A percentile compares a stretch with the other conserved stretches of the same genome.
Evolutionary conservation across 352 stramenopile species (phyloP).

Genomic region (Thalassiosira hispida): DNA sequence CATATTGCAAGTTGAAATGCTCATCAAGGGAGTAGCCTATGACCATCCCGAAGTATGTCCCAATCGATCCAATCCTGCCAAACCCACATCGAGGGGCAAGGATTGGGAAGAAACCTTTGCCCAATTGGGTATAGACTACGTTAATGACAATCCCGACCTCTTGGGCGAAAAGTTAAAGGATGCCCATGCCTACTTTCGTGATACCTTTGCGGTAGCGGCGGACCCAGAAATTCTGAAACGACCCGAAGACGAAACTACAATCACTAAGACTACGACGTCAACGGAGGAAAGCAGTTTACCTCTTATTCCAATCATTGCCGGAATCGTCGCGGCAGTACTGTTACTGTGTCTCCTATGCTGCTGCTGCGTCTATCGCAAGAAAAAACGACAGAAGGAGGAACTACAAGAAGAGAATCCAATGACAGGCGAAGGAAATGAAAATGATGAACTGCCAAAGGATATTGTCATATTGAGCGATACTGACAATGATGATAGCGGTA

Average conservation of each 20-base stretch:
- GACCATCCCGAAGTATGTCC: not conserved
- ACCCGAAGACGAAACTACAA: not conserved
- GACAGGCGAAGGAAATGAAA: too few relatives aligned
- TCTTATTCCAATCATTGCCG: slow-evolving; percentile 11
- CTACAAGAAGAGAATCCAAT: not conserved
- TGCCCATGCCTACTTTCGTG: not conserved
- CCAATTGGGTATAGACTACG: not conserved
- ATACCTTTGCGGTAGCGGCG: not conserved
- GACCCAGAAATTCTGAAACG: not conserved
- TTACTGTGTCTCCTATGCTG: not conserved
- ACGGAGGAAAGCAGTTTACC: not conserved
- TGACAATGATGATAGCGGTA: too few relatives aligned
- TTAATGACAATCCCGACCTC: not conserved
- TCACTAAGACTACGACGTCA: not conserved
- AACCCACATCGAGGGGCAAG: not conserved
- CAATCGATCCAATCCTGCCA: not conserved
- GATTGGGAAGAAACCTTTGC: slow-evolving; percentile 3
- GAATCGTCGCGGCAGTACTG: not conserved
- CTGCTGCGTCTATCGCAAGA: not conserved
- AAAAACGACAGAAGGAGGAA: too few relatives aligned
- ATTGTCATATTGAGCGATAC: too few relatives aligned
- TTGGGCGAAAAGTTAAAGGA: not conserved
- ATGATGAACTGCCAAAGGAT: too few relatives aligned
- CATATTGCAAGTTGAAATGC: slow-evolving; percentile 3
- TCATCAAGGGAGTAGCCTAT: not conserved